Base-by-base conservation (phyloP, 2,329 filamentous ascomycete genomes). In the Davidsoniella australis region DNA sequence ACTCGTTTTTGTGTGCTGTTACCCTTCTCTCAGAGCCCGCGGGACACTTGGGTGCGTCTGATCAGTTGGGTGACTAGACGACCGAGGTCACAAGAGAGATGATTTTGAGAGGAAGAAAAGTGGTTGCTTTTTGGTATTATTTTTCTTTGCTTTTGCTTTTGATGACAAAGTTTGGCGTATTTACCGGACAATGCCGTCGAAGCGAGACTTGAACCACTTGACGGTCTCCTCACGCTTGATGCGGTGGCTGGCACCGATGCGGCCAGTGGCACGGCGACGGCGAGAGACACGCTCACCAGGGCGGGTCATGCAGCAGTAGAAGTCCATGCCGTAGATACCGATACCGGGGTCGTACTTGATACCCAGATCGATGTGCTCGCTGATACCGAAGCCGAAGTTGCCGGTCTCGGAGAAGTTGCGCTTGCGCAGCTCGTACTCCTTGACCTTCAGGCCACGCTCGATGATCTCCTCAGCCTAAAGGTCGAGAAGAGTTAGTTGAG, bases 261-360 rank as follows among this genome's bases (percentile, higher is more conserved):
- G 77, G 75, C 79, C 75, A 80, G 93, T 84, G 73, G 75, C 80
- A 65, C 89, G 86, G 68, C 89, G 83, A 66, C 91, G 87, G 76
- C 87, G 89, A 68, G 85, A 83, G 67, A 98, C 86, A 68, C 91
- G 88, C 80, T 94, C 88, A 75, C 91, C 91, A 64, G 89, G 91
- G 65, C 91, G 88, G 76, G 87, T 94, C 91, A 98, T 98, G 86
- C 89, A 96, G 85, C 82, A 88, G 84, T 95, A 98, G 76, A 98
- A 98, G 76, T 98, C 91, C 91, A 98, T 98, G 69, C 91, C 88
- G 78, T 94, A 95, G 70, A 95, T 95, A 81, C 88, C 88, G 62
- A 95, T 95, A 57, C 78, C 83, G 58, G 88, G 88, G 75, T 95
- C 88, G 77, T 95, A 95, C 82, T 98, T 98, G 85, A 98, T 98